Conservation (phyloP, 257 asterid genomes). For the Paulownia fortunei region DNA sequence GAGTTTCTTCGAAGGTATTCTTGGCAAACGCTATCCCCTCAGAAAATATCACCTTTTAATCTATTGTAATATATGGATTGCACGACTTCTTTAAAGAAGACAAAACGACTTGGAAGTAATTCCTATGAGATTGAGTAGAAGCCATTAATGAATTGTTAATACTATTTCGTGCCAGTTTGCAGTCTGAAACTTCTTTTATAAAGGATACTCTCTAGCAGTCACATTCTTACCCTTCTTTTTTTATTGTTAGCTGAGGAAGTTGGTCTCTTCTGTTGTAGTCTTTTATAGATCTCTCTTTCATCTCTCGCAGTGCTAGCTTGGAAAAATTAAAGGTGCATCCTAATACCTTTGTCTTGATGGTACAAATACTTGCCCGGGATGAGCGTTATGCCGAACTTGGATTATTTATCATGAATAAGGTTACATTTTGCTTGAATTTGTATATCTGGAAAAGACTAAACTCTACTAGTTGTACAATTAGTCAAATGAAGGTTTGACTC, state of each 20-base stretch:
- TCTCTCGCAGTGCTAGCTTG: constrained; percentile 71
- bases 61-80: background rate
- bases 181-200: constrained; percentile 5
- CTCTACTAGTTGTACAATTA: background rate
- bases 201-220: background rate
- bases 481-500: constrained; percentile 11
- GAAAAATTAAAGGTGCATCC: constrained; percentile 79
- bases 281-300: constrained; percentile 21
- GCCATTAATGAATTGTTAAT: background rate
- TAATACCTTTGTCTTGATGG: constrained; percentile 68
- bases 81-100: background rate
- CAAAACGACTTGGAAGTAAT: background rate
- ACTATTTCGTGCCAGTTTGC: background rate
- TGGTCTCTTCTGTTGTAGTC: constrained; percentile 12
- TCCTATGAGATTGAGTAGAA: background rate
- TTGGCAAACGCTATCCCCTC: constrained; percentile 11
- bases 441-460: constrained; percentile 16
- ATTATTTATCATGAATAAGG: constrained; percentile 80
- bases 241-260: background rate
- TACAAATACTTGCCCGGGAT: constrained; percentile 83
- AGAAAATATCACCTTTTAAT: constrained; percentile 3
- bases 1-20: constrained; percentile 91
- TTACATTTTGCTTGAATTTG: constrained; percentile 28
- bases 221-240: background rate
- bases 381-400: constrained; percentile 83